These are phyloP conservation scores for Fallopia convolvulus DNA, from an alignment of 148 eudicot species.

Conservation along the genomic window DNA sequence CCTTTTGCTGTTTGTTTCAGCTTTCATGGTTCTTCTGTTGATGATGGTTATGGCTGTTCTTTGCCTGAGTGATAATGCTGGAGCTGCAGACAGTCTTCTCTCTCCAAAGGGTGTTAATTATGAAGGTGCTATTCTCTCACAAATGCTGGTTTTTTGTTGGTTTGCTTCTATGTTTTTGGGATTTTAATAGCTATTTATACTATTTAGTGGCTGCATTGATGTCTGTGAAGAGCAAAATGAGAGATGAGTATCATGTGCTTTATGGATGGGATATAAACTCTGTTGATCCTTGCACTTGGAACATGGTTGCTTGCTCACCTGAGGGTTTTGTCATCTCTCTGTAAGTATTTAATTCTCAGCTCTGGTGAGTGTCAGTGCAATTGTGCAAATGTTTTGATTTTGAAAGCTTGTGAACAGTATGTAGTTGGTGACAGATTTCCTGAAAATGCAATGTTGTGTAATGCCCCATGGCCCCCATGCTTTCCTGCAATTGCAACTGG, in stretches of 20 bases:
- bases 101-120: constrained; percentile 92
- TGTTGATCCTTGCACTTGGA: constrained; percentile 98
- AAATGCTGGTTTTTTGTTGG: not conserved
- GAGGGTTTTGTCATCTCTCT: constrained; percentile 78
- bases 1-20: not conserved
- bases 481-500: too few relatives aligned
- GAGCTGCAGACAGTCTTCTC: constrained; percentile 49
- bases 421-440: not conserved
- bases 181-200: not conserved
- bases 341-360: constrained; percentile 31
- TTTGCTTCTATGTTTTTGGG: not conserved
- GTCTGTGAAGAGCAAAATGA: constrained; percentile 74
- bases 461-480: not conserved
- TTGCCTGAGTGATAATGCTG: constrained; percentile 16
- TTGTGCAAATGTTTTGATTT: not conserved
- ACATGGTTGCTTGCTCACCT: constrained; percentile 77
- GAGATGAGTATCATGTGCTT: constrained; percentile 54
- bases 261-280: constrained; percentile 93
- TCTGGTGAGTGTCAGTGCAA: not conserved
- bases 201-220: constrained; percentile 82
- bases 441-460: not conserved
- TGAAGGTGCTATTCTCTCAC: constrained; percentile 41
- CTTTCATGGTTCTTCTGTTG: constrained; percentile 29
- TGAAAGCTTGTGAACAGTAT: not conserved
- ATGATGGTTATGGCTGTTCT: constrained; percentile 23